phyloP scores from a whole-genome alignment of 305 asterid genomes.

The Euphrasia arctica region DNA sequence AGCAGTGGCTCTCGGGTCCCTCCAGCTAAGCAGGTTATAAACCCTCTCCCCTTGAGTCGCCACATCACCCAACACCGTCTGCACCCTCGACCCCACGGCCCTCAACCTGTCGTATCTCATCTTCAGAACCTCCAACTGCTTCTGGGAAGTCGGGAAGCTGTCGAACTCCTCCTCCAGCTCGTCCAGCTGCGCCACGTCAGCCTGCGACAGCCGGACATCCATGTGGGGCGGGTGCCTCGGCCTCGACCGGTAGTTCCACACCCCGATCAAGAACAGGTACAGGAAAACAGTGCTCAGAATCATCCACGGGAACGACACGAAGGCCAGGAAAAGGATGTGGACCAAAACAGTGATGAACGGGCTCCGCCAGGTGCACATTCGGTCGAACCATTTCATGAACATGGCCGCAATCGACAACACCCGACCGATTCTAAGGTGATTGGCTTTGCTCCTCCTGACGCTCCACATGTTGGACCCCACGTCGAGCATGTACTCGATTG shows the following conservation, averaged over 20 bases:
- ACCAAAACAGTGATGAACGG: slow-evolving; percentile 47
- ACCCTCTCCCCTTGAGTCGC: slow-evolving; percentile 88
- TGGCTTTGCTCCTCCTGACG: slow-evolving; percentile 78
- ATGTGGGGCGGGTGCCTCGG: slow-evolving; percentile 80
- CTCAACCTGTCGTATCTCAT: slow-evolving; percentile 77
- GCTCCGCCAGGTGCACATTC: slow-evolving; percentile 52
- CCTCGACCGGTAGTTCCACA: slow-evolving; percentile 59
- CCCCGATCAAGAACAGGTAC: slow-evolving; percentile 50
- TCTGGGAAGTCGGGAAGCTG: slow-evolving; percentile 58
- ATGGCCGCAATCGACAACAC: slow-evolving; percentile 40
- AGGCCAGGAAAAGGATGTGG: slow-evolving; percentile 50
- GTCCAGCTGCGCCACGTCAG: slow-evolving; percentile 50
- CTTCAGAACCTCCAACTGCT: slow-evolving; percentile 44
- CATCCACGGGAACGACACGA: slow-evolving; percentile 57
- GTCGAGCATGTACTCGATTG: slow-evolving; percentile 84
- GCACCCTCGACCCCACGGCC: slow-evolving; percentile 63
- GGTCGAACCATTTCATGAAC: slow-evolving; percentile 40
- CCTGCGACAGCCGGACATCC: slow-evolving; percentile 72
- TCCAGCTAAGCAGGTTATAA: slow-evolving; percentile 67
- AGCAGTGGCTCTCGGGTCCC: slow-evolving; percentile 83
- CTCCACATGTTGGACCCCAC: slow-evolving; percentile 91
- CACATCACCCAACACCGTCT: slow-evolving; percentile 66
- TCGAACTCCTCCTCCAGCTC: slow-evolving; percentile 88
- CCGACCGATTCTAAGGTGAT: slow-evolving; percentile 51
- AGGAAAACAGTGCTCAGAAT: slow-evolving; percentile 49